Evolutionary conservation across 2,329 filamentous ascomycete genomes (phyloP).

Genomic region (Xylaria sp.): DNA sequence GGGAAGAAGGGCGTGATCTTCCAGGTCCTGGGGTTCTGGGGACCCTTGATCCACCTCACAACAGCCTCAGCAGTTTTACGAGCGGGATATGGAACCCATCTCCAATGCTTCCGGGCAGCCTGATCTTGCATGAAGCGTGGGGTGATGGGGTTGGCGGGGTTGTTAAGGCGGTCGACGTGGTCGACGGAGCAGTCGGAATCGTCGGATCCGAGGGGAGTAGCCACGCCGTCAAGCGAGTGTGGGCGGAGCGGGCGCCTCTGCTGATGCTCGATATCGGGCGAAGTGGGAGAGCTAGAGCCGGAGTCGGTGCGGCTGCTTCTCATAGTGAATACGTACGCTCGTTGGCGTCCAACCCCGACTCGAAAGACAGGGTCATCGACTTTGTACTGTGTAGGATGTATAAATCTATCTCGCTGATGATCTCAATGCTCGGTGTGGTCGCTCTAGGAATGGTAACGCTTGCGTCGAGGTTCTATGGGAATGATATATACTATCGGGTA

Average conservation of each 20-base stretch:
- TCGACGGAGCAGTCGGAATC: conserved; percentile 53
- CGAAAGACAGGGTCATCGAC: conserved; percentile 18
- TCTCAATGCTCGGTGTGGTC: neutral
- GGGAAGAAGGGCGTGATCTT: conserved; percentile 72
- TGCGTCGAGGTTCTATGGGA: neutral
- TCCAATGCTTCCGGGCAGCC: conserved; percentile 61
- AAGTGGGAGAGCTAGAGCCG: conserved; percentile 26
- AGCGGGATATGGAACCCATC: conserved; percentile 69
- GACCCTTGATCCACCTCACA: conserved; percentile 66
- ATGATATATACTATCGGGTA: neutral
- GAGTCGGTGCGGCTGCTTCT: conserved; percentile 29
- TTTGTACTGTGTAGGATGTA: neutral
- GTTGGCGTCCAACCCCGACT: conserved; percentile 17
- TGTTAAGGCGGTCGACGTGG: conserved; percentile 46
- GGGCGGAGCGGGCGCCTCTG: conserved; percentile 38
- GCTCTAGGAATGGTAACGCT: neutral
- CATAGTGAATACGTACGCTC: conserved; percentile 31
- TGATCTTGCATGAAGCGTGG: conserved; percentile 71
- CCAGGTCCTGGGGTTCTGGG: conserved; percentile 62
- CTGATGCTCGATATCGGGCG: conserved; percentile 47
- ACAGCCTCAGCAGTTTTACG: conserved; percentile 58
- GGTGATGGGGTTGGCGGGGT: conserved; percentile 52
- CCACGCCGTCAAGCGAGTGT: conserved; percentile 46
- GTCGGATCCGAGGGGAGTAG: conserved; percentile 58
- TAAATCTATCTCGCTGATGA: neutral